Evolutionary conservation across 139 green algal genomes (phyloP), one percentile per base, ranked within the genome.

Genomic region (Mychonastes homosphaera): DNA sequence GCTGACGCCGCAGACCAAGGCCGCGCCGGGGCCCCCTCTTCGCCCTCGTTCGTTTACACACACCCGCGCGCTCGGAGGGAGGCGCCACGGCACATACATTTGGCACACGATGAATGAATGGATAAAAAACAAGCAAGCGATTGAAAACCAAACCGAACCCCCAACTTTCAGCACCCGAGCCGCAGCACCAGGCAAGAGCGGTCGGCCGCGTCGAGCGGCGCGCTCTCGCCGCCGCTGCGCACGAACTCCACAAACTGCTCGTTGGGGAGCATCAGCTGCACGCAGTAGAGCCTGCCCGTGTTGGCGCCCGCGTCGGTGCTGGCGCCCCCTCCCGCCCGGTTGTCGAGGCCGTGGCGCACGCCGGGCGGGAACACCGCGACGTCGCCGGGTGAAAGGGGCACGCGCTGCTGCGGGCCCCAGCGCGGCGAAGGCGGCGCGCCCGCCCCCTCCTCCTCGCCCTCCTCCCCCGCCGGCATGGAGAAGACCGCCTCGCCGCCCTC

Each of bases 201-300:
- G 23, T 80, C 72, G 0, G 72, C 66, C 16, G 54, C 40, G n/a
- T 62, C 45, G 32, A 87, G 64, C 12, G 56, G 43, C 16, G 63
- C 77, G 6, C 50, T 56, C 12, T 45, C 50, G 23, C 58, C 29
- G 0, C 84, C 84, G 6, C 50, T 63, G 58, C 72, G 55, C 8
- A 94, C 84, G 65, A 84, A 80, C 56, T 92, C 80, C 15, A 85
- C 75, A 78, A 89, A 89, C n/a, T 69, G 69, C 47, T 94, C 79
- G 40, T 95, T 89, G n/a, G 87, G 87, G 32, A 82, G 52, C 86
- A 94, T 92, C 39, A 91, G 77, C 53, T 75, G 70, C 64, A 84
- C 50, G 64, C 75, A 79, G 75, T 83, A 85, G 35, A 85, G 53
- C 70, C 72, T 76, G 7, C 34, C 13, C 6, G 3, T 54, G 16